Percentiles rank a stretch among this genome's conserved stretches.
phyloP scores from a whole-genome alignment of 2,329 filamentous ascomycete species.

The Aspergillus sp. region DNA sequence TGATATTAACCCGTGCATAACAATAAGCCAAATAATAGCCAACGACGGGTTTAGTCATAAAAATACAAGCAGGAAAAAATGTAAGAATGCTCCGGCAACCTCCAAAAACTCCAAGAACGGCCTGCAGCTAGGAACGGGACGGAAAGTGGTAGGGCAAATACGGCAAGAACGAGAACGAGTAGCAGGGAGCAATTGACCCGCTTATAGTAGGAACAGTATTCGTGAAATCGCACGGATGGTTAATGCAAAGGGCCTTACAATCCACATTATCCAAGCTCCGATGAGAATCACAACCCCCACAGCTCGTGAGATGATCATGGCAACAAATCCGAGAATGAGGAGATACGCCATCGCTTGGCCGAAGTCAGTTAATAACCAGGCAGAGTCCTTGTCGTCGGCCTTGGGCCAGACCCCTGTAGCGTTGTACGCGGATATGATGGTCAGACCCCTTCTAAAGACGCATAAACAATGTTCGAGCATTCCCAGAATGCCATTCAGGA shows the following conservation, averaged over 20 bases:
- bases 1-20: conserved; percentile 1
- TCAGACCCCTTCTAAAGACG: conserved; percentile 26
- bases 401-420: conserved; percentile 32
- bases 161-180: background rate
- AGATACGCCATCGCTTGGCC: conserved; percentile 36
- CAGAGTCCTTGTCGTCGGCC: conserved; percentile 28
- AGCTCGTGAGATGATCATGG: conserved; percentile 30
- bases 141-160: background rate
- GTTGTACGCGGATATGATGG: conserved; percentile 30
- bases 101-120: background rate
- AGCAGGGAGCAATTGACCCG: background rate
- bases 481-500: conserved; percentile 25
- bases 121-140: background rate
- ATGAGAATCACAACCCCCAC: conserved; percentile 34
- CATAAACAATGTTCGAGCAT: conserved; percentile 34
- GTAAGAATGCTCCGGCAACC: background rate
- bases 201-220: conserved; percentile 26
- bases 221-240: conserved; percentile 28
- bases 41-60: background rate
- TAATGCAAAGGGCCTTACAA: conserved; percentile 35
- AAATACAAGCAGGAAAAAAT: conserved; percentile 3
- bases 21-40: background rate
- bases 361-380: conserved; percentile 29
- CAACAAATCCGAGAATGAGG: conserved; percentile 31
- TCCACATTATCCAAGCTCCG: conserved; percentile 38